Evolutionary conservation across 176 grass and related monocot species (phyloP).

Genomic region (Juncus effusus): DNA sequence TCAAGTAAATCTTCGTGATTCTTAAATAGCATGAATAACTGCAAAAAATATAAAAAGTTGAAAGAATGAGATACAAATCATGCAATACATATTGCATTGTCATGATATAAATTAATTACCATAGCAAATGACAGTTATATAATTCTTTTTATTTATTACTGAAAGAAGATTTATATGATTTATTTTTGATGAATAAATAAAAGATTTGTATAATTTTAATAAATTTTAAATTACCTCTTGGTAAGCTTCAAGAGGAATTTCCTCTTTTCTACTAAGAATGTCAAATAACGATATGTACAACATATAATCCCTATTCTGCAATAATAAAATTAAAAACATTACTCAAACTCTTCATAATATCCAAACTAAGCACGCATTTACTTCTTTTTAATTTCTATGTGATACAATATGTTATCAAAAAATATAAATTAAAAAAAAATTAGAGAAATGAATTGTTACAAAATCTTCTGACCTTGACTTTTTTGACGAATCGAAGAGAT

Average conservation of each 20-base stretch:
- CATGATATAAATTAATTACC: background rate
- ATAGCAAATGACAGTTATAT: background rate
- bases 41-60: slow-evolving; percentile 13
- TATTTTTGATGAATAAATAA: too few relatives aligned
- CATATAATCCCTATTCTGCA: slow-evolving; percentile 57
- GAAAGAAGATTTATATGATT: too few relatives aligned
- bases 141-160: too few relatives aligned
- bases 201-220: too few relatives aligned
- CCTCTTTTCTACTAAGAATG: slow-evolving; percentile 47
- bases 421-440: background rate
- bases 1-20: slow-evolving; percentile 46
- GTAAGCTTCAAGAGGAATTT: slow-evolving; percentile 52
- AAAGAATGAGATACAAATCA: background rate
- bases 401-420: slow-evolving; percentile 6
- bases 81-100: background rate
- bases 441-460: slow-evolving; percentile 17
- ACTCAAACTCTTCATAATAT: too few relatives aligned
- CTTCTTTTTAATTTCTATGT: background rate
- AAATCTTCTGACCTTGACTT: slow-evolving; percentile 50
- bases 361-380: too few relatives aligned
- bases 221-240: slow-evolving; percentile 30
- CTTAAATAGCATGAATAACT: slow-evolving; percentile 46
- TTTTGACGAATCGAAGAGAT: slow-evolving; percentile 58
- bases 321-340: slow-evolving; percentile 4
- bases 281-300: slow-evolving; percentile 53